Percentiles rank a stretch among this genome's conserved stretches.
phyloP scores from a whole-genome alignment of 805 yeast species.

The Ascoidea asiatica region DNA sequence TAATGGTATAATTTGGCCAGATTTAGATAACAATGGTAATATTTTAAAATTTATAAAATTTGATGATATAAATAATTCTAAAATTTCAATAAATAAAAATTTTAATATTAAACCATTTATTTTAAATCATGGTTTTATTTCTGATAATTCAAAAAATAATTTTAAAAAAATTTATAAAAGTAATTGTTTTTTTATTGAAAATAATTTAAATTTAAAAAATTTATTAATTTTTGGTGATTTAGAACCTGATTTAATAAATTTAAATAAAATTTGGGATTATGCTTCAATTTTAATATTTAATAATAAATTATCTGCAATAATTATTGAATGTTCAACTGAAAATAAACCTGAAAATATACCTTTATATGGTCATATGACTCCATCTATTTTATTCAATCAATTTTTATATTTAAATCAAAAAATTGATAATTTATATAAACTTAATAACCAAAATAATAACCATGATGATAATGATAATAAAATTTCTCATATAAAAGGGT shows the following conservation, averaged over 20 bases:
- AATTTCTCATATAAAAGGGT: constrained; percentile 10
- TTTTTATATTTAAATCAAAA: constrained; percentile 20
- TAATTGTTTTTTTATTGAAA: constrained; percentile 46
- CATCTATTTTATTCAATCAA: constrained; percentile 47
- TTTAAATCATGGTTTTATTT: constrained; percentile 26
- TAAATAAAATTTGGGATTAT: constrained; percentile 36
- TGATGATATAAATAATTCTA: not conserved
- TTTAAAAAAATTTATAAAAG: constrained; percentile 19
- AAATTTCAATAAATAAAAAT: constrained; percentile 3
- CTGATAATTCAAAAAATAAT: constrained; percentile 20
- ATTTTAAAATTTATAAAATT: constrained; percentile 15
- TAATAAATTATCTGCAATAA: constrained; percentile 33
- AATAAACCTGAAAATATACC: constrained; percentile 29
- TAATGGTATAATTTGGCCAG: constrained; percentile 76
- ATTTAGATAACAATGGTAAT: constrained; percentile 21
- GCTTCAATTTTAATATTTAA: constrained; percentile 32
- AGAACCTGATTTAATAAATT: constrained; percentile 45
- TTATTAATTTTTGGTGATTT: constrained; percentile 73
- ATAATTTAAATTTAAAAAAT: constrained; percentile 18
- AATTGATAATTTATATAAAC: not conserved
- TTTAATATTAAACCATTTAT: constrained; percentile 21
- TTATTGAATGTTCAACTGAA: constrained; percentile 68
- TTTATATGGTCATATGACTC: constrained; percentile 74
- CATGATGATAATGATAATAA: constrained; percentile 1
- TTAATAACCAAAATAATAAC: not conserved